Percentiles rank a stretch among this genome's conserved stretches.
Conservation (phyloP, 2,329 filamentous ascomycete species). For the Leptographium radiaticola region DNA sequence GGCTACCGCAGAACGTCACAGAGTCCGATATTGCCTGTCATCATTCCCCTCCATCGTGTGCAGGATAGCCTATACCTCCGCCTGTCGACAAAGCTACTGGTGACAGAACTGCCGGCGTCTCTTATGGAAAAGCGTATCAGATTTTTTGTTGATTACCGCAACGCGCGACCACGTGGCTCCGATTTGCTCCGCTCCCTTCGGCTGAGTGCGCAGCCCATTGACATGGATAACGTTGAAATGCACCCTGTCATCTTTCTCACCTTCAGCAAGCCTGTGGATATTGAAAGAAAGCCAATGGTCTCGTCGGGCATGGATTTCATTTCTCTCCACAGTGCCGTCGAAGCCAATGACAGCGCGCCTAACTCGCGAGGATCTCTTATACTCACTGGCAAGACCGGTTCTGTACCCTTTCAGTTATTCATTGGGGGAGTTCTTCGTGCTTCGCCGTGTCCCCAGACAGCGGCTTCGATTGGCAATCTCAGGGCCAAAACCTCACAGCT, state of each 20-base stretch:
- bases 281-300: neutral
- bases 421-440: neutral
- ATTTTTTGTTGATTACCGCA: slow-evolving; percentile 8
- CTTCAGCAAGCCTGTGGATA: slow-evolving; percentile 6
- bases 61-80: slow-evolving; percentile 6
- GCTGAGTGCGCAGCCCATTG: neutral
- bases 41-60: slow-evolving; percentile 4
- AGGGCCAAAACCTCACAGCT: neutral
- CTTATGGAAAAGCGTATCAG: neutral
- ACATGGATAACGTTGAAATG: neutral
- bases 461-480: neutral
- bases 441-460: neutral
- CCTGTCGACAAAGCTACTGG: slow-evolving; percentile 3
- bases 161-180: neutral
- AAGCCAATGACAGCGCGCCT: neutral
- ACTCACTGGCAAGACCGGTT: neutral
- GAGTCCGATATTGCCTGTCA: neutral
- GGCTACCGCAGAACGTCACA: neutral
- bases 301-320: slow-evolving; percentile 5
- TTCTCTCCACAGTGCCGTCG: slow-evolving; percentile 4
- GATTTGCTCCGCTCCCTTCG: neutral
- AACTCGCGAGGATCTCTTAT: neutral
- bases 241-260: slow-evolving; percentile 2
- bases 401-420: neutral
- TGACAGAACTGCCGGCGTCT: neutral